Base-by-base conservation (phyloP, 306 rosid genomes). In the Vigna nakashimae region DNA sequence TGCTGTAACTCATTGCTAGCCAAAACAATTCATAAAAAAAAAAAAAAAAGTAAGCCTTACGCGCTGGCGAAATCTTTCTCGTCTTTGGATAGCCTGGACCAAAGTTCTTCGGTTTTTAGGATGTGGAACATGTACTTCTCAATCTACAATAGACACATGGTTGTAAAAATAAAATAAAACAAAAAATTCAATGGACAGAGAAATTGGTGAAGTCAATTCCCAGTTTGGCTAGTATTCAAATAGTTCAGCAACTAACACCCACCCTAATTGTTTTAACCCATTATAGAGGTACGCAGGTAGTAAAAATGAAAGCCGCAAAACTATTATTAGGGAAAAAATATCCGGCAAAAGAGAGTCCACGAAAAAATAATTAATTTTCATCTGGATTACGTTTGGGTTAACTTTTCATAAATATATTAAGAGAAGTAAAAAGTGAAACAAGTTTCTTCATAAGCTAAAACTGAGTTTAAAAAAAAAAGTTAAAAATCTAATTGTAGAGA, bases 121-220 rank as follows among this genome's bases (percentile, higher is more conserved):
- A 95, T 88, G 84, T 90, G 91, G 76, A 89, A 85, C 91, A 86
- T 85, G 84, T 89, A 82, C 76, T 89, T 95, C 84, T 91, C 96
- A 76, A 91, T 91, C 99, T 95, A 91, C 80, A 82, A 72, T 22
- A 48, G n/a, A 52, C 65, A 80, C 58, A 43, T 10, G n/a, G 52
- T 14, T 20, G 13, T 42, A 2, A 42, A 70, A 42, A 70, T n/a
- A 79, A 69, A 22, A 57, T 69, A 26, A 16, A 78, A 42, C 51
- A 28, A 68, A 73, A 50, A 50, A 79, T 32, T 71, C 45, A 43
- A 57, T 45, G 51, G 65, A 60, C 26, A 75, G 24, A 79, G 24
- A 58, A 74, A 70, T 4, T 16, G 66, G 62, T 59, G 58, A 62
- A 45, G 30, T 32, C 71, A 42, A 70, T 30, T 36, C 48, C 22